These are phyloP conservation scores for Linum trigynum DNA, from an alignment of 345 rosid genomes.

Conservation along the genomic window DNA sequence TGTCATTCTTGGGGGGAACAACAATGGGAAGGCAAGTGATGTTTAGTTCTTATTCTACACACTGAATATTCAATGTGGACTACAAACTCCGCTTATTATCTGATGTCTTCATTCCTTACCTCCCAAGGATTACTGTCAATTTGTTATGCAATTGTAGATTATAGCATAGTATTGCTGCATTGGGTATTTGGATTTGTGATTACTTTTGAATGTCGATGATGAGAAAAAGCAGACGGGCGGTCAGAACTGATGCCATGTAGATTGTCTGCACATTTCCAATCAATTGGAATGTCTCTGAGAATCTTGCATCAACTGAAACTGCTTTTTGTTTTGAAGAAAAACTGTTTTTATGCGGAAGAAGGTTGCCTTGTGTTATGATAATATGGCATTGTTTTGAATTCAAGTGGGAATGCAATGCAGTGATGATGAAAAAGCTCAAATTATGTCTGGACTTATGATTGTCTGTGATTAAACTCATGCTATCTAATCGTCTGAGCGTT, in stretches of 20 bases:
- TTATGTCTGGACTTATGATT: constrained; percentile 68
- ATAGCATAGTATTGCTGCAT: not conserved
- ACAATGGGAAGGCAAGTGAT: too few relatives aligned
- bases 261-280: constrained; percentile 61
- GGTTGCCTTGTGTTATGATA: too few relatives aligned
- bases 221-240: constrained; percentile 92
- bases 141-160: not conserved
- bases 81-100: too few relatives aligned
- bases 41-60: too few relatives aligned
- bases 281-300: constrained; percentile 48
- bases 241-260: constrained; percentile 88
- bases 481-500: constrained; percentile 50
- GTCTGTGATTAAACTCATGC: constrained; percentile 33
- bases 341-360: too few relatives aligned
- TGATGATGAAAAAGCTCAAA: constrained; percentile 46
- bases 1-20: too few relatives aligned
- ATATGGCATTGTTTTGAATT: not conserved
- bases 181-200: not conserved
- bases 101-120: too few relatives aligned
- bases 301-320: not conserved
- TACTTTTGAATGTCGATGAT: constrained; percentile 27
- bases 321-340: not conserved
- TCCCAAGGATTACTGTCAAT: too few relatives aligned
- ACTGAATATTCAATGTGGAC: too few relatives aligned
- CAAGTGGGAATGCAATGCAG: constrained; percentile 12